These are phyloP conservation scores for Neonectria neomacrospora DNA, from an alignment of 2,329 filamentous ascomycete species.

Conservation along the genomic window DNA sequence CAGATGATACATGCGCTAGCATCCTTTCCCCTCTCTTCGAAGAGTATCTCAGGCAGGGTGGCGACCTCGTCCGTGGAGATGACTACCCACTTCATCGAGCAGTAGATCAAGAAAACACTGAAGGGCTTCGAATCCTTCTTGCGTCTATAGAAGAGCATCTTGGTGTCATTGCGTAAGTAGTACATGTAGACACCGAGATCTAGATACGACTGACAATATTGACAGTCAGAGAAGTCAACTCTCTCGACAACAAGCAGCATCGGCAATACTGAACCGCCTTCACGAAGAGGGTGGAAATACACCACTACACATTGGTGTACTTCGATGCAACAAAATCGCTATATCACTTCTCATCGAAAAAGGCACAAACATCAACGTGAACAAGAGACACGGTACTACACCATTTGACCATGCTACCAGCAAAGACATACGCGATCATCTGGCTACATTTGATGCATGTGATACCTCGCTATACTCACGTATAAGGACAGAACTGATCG, in stretches of 20 bases:
- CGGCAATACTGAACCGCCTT: background rate
- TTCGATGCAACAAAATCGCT: background rate
- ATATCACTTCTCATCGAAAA: background rate
- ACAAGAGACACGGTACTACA: background rate
- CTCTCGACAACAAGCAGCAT: background rate
- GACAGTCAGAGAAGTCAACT: background rate
- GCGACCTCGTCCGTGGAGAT: constrained; percentile 4
- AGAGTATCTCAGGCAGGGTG: background rate
- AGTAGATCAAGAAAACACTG: background rate
- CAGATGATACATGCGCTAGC: accelerated
- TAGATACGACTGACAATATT: background rate
- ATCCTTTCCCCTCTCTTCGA: background rate
- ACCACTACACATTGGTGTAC: background rate
- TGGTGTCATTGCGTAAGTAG: background rate
- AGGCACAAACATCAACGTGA: constrained; percentile 1
- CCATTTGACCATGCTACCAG: background rate
- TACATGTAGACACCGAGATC: background rate
- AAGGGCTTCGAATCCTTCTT: background rate
- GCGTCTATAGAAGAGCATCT: background rate
- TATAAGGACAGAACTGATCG: too few relatives aligned
- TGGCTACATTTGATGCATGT: background rate
- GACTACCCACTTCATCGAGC: constrained; percentile 11
- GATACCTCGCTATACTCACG: background rate
- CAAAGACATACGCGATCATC: background rate
- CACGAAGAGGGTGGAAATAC: background rate